These are phyloP conservation scores for Clonostachys chloroleuca DNA, from an alignment of 2,329 filamentous ascomycete species.

Conservation along the genomic window DNA sequence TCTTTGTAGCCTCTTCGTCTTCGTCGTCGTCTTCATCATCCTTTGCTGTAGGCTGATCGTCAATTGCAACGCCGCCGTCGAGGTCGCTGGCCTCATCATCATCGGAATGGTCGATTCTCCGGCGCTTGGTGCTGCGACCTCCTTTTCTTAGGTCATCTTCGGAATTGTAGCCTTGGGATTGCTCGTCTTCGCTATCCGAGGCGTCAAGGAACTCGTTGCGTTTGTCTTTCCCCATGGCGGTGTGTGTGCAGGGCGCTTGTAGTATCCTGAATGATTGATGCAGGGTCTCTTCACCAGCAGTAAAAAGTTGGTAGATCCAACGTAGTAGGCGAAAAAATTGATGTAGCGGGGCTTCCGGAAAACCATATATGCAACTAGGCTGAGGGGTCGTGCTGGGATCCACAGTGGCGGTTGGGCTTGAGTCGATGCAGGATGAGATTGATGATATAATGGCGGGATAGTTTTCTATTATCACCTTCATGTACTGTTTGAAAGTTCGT, in stretches of 20 bases:
- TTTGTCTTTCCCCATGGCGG: constrained; percentile 61
- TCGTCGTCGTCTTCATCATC: constrained; percentile 9
- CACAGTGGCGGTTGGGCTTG: no score
- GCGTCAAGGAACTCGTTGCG: constrained; percentile 68
- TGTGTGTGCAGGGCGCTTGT: background rate
- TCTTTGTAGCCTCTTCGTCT: constrained; percentile 10
- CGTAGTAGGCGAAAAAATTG: no score
- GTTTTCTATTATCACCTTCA: no score
- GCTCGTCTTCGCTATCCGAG: constrained; percentile 54
- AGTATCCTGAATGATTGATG: no score
- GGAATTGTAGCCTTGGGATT: constrained; percentile 58
- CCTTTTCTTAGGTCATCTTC: constrained; percentile 67
- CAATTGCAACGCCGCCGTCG: constrained; percentile 8
- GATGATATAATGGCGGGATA: no score
- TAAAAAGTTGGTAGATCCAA: no score
- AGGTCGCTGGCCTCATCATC: constrained; percentile 27
- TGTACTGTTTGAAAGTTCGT: no score
- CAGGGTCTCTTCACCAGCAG: no score
- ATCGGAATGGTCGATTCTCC: constrained; percentile 45
- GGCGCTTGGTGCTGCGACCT: constrained; percentile 56
- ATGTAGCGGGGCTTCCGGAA: no score
- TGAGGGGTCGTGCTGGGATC: no score
- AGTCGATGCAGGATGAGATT: no score
- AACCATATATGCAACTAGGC: no score
- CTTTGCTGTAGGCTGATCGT: background rate